phyloP scores from a whole-genome alignment of 2,329 filamentous ascomycete genomes.

The Anthostomella pinea region DNA sequence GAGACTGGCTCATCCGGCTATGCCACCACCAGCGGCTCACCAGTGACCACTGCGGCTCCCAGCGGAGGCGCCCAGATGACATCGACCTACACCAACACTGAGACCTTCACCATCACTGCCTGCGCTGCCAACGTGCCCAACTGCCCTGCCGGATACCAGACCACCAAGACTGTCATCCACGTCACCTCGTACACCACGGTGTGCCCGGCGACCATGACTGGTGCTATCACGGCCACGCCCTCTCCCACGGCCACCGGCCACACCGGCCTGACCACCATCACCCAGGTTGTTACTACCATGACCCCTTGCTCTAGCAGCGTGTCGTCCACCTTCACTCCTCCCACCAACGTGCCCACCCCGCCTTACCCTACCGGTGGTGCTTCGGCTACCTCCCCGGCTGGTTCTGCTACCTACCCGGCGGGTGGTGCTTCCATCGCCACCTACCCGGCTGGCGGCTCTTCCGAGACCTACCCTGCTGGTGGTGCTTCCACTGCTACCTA shows the following conservation, averaged over 20 bases:
- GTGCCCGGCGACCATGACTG: slow-evolving; percentile 26
- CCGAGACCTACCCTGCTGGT: slow-evolving; percentile 4
- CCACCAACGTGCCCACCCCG: slow-evolving; percentile 12
- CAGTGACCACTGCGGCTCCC: slow-evolving; percentile 7
- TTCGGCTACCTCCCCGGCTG: slow-evolving; percentile 6
- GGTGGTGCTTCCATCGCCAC: background rate
- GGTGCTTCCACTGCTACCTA: background rate
- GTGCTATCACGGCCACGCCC: slow-evolving; percentile 19
- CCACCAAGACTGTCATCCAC: slow-evolving; percentile 32
- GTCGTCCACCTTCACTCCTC: slow-evolving; percentile 27
- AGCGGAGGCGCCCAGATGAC: slow-evolving; percentile 13
- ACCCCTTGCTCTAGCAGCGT: slow-evolving; percentile 25
- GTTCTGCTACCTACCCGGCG: background rate
- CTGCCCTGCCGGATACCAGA: slow-evolving; percentile 38
- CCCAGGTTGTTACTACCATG: slow-evolving; percentile 23
- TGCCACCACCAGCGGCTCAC: slow-evolving; percentile 1
- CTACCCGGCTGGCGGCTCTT: no score
- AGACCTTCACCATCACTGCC: slow-evolving; percentile 33
- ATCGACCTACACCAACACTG: slow-evolving; percentile 22
- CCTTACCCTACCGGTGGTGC: slow-evolving; percentile 8
- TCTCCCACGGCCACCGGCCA: slow-evolving; percentile 15
- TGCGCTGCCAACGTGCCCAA: slow-evolving; percentile 38
- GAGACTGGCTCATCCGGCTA: background rate
- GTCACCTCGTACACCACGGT: slow-evolving; percentile 32
- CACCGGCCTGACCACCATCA: slow-evolving; percentile 20